These are phyloP conservation scores for Phytophthora multivora DNA, from an alignment of 352 stramenopile species.

Conservation along the genomic window DNA sequence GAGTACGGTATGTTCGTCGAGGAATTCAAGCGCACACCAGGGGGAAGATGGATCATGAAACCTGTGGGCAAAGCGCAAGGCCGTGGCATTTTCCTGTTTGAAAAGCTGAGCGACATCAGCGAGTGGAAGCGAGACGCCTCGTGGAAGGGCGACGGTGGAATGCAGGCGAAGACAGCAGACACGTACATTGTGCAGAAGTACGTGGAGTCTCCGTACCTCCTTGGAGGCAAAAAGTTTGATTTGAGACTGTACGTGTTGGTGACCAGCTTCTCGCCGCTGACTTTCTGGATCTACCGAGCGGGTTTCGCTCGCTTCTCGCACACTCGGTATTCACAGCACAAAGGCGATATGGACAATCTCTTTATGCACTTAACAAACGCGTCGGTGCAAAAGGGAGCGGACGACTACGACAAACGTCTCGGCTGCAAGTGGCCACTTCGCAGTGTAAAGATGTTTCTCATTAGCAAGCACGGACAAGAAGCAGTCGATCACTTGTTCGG, in stretches of 20 bases:
- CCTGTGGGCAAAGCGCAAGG: constrained; percentile 84
- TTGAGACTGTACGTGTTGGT: constrained; percentile 91
- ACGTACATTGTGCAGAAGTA: constrained; percentile 88
- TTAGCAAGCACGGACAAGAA: constrained; percentile 72
- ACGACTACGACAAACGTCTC: constrained; percentile 46
- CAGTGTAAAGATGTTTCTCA: constrained; percentile 62
- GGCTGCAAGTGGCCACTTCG: constrained; percentile 76
- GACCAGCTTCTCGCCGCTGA: constrained; percentile 81
- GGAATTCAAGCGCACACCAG: constrained; percentile 63
- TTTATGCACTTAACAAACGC: constrained; percentile 80
- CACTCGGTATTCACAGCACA: constrained; percentile 63
- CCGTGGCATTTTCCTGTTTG: constrained; percentile 89
- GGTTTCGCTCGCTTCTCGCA: constrained; percentile 87
- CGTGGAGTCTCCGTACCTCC: constrained; percentile 69
- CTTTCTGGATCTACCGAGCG: constrained; percentile 88
- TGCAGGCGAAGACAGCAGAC: constrained; percentile 52
- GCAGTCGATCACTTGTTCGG: constrained; percentile 71
- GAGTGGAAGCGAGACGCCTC: constrained; percentile 87
- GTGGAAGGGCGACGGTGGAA: constrained; percentile 43
- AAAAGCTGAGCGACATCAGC: constrained; percentile 86
- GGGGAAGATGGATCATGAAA: constrained; percentile 94
- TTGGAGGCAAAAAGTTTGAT: constrained; percentile 92
- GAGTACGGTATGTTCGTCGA: constrained; percentile 88
- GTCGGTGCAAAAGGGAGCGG: constrained; percentile 70
- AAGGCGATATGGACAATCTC: constrained; percentile 76